phyloP scores from a whole-genome alignment of 129 eudicot species.

The Dittrichia graveolens region DNA sequence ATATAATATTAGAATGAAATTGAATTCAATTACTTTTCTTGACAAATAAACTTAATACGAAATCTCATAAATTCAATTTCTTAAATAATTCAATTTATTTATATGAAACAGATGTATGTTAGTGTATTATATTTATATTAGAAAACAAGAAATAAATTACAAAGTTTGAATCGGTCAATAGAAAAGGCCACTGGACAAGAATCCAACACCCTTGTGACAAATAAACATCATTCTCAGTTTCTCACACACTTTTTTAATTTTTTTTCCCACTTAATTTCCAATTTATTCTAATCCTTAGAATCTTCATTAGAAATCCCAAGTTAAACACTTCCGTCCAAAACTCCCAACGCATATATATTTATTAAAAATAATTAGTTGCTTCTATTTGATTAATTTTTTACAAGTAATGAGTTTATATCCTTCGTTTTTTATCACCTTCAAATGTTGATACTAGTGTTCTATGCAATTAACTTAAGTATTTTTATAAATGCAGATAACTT shows the following conservation, averaged over 20 bases:
- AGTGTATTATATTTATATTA: too few relatives aligned
- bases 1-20: too few relatives aligned
- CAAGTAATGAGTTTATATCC: not conserved
- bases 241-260: not conserved
- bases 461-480: too few relatives aligned
- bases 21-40: too few relatives aligned
- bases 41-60: too few relatives aligned
- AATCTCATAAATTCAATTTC: too few relatives aligned
- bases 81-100: too few relatives aligned
- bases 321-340: slow-evolving; percentile 37
- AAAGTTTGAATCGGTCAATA: slow-evolving; percentile 16
- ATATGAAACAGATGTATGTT: too few relatives aligned
- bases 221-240: slow-evolving; percentile 14
- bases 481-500: too few relatives aligned
- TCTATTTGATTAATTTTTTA: not conserved
- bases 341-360: not conserved
- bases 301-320: slow-evolving; percentile 9
- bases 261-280: not conserved
- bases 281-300: not conserved
- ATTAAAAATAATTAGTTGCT: not conserved
- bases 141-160: too few relatives aligned
- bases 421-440: too few relatives aligned
- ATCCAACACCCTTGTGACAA: slow-evolving; percentile 6
- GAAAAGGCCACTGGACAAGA: not conserved
- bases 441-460: too few relatives aligned